Evolutionary conservation across 75 land plant genomes (phyloP).

Genomic region (Pseudotsuga menziesii): DNA sequence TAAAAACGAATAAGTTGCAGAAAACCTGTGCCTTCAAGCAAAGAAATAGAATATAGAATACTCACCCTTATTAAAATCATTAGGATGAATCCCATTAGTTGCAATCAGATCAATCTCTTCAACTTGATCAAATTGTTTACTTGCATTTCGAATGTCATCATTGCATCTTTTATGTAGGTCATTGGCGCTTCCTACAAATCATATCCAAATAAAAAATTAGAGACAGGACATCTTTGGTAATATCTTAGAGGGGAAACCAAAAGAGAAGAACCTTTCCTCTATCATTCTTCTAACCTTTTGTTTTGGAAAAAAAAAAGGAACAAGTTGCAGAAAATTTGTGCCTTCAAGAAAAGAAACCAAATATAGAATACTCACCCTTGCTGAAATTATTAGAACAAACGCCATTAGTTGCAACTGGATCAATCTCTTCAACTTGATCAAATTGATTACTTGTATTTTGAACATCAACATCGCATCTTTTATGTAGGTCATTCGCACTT

Average conservation of each 20-base stretch:
- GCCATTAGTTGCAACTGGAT: slow-evolving; percentile 64
- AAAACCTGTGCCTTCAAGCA: no score
- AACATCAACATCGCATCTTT: background rate
- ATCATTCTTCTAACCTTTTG: background rate
- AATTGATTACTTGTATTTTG: slow-evolving; percentile 6
- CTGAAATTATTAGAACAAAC: slow-evolving; percentile 63
- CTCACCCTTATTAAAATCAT: slow-evolving; percentile 57
- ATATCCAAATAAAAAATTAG: background rate
- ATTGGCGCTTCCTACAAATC: background rate
- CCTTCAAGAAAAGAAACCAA: background rate
- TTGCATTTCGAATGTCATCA: background rate
- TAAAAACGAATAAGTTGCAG: background rate
- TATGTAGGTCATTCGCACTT: background rate
- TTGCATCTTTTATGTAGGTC: background rate
- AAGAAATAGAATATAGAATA: background rate
- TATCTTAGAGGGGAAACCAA: background rate
- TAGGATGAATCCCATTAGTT: slow-evolving; percentile 69
- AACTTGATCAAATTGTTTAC: slow-evolving; percentile 25
- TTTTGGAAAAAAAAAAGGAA: background rate
- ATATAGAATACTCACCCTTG: slow-evolving; percentile 31
- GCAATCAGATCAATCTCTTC: slow-evolving; percentile 58
- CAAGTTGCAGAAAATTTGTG: no score
- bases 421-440: slow-evolving; percentile 42
- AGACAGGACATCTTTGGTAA: background rate
- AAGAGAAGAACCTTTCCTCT: background rate